Conservation (phyloP, 176 grass and related monocot species). For the Oryza punctata region DNA sequence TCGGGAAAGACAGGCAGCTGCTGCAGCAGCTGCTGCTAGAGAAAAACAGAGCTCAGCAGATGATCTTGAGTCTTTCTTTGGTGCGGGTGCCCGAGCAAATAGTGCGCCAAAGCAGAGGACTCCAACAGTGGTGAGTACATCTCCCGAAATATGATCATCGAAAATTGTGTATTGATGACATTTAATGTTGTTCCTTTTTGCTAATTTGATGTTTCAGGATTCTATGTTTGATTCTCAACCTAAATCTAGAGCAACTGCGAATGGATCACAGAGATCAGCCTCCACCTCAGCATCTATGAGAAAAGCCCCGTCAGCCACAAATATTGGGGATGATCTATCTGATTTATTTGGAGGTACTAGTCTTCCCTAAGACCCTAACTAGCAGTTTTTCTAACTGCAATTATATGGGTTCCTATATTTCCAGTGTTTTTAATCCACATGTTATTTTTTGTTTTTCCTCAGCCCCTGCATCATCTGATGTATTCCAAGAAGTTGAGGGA, state of each 20-base stretch:
- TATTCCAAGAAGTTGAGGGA: conserved; percentile 90
- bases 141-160: conserved; percentile 32
- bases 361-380: background rate
- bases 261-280: conserved; percentile 53
- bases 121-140: conserved; percentile 50
- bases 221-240: conserved; percentile 63
- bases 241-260: conserved; percentile 57
- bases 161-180: background rate
- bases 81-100: conserved; percentile 49
- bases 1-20: conserved; percentile 60
- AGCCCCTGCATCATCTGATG: conserved; percentile 80
- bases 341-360: conserved; percentile 75
- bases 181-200: conserved; percentile 34
- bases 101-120: conserved; percentile 67
- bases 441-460: conserved; percentile 7
- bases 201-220: conserved; percentile 63
- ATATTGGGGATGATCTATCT: conserved; percentile 82
- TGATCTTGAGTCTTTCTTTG: conserved; percentile 92
- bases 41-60: conserved; percentile 65
- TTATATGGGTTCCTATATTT: conserved; percentile 8
- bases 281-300: conserved; percentile 49
- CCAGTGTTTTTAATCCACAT: background rate
- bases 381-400: conserved; percentile 1
- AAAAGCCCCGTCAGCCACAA: conserved; percentile 59
- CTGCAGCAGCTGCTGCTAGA: conserved; percentile 52